A percentile compares a stretch with the other conserved stretches of the same genome.
phyloP scores from a whole-genome alignment of 345 rosid genomes.

The Hibiscus trionum region DNA sequence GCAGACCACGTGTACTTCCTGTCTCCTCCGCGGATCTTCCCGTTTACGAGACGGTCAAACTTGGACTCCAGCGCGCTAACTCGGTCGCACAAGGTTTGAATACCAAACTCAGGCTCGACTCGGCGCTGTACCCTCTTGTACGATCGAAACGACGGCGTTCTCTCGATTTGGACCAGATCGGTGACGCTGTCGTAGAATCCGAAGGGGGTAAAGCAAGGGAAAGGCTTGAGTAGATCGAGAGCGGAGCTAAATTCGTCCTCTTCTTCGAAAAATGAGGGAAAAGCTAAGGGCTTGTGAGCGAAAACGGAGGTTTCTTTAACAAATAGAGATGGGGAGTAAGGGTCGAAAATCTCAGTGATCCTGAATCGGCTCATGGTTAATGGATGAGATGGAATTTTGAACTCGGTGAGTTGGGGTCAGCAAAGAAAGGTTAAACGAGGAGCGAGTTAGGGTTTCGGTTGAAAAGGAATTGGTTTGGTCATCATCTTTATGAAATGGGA shows the following conservation, averaged over 20 bases:
- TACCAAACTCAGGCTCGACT: constrained; percentile 26
- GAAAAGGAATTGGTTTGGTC: not conserved
- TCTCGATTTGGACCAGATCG: constrained; percentile 55
- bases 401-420: constrained; percentile 22
- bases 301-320: constrained; percentile 32
- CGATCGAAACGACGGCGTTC: constrained; percentile 33
- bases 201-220: constrained; percentile 26
- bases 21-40: constrained; percentile 30
- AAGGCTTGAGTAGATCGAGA: constrained; percentile 32
- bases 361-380: constrained; percentile 41
- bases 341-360: constrained; percentile 36
- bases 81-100: constrained; percentile 50
- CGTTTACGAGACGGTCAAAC: constrained; percentile 41
- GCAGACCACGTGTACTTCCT: constrained; percentile 77
- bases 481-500: not conserved
- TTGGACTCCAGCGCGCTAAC: constrained; percentile 59
- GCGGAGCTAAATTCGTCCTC: constrained; percentile 26
- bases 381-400: constrained; percentile 7
- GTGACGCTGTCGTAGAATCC: constrained; percentile 41
- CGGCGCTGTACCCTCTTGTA: constrained; percentile 43
- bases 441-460: constrained; percentile 11
- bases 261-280: constrained; percentile 30
- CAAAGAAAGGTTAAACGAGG: not conserved
- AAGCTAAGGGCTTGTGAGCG: constrained; percentile 20
- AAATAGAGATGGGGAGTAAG: constrained; percentile 21